Base-by-base conservation (phyloP, 257 asterid genomes). In the Solanum appendiculatum region DNA sequence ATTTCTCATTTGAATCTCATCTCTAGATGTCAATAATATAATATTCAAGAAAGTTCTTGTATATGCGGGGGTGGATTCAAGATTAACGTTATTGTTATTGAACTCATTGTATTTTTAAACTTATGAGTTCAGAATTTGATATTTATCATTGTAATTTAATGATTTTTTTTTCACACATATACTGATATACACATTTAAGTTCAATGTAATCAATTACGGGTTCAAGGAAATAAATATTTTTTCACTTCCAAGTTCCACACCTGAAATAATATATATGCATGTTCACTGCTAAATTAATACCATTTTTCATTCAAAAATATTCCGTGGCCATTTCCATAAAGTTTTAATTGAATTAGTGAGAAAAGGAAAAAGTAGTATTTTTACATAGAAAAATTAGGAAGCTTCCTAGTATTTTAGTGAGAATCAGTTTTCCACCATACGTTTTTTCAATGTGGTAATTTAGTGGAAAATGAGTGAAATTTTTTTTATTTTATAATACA, bases 1-100 rank as follows among this genome's bases (percentile, higher is more conserved):
- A 88, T 82, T 23, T 85, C 90, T 72, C 83, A 78, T 40, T 86
- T 72, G 73, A n/a, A 80, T 46, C 85, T 80, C 85, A 80, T 80
- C 29, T 27, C 11, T 29, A 80, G 3, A 80, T 80, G 85, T 46
- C 85, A 80, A 46, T 80, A 48, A 46, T 44, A 46, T 80, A 48
- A 46, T 44, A 33, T 70, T 16, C 25, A 36, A 37, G 21, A 74
- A 37, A 34, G 12, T 69, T 36, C 25, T 9, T 70, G 31, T 9
- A 70, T 27, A 21, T 21, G 6, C 25, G 2, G 8, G 5, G 51
- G 1, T 20, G 4, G 21, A 11, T 37, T 37, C 82, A 77, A 25
- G 37, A 40, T 7, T 40, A 29, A 12, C 25, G 0, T 42, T 77
- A 0, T 42, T 77, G 31, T 42, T 5, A 0, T 21, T 78, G 39